These are phyloP conservation scores for Exophiala sp. DNA, from an alignment of 2,329 filamentous ascomycete species.

Conservation along the genomic window DNA sequence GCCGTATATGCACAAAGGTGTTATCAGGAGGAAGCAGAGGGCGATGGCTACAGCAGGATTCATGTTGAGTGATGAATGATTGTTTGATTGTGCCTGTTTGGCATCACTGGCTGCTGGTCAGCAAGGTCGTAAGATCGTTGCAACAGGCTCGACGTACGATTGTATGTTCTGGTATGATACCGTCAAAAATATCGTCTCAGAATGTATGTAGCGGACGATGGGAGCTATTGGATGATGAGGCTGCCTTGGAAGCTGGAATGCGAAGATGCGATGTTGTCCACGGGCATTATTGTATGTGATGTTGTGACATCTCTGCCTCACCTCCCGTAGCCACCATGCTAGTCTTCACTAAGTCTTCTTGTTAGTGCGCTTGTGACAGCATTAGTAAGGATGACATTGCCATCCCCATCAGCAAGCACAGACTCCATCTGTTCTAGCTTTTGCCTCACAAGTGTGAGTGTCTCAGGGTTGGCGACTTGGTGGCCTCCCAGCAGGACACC, in stretches of 20 bases:
- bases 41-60: constrained; percentile 27
- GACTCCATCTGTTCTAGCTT: constrained; percentile 30
- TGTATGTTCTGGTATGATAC: too few species aligned
- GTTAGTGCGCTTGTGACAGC: constrained; percentile 30
- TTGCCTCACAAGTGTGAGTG: background rate
- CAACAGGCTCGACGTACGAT: background rate
- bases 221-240: background rate
- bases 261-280: background rate
- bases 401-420: constrained; percentile 22
- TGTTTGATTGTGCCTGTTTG: background rate
- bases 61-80: constrained; percentile 21
- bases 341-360: constrained; percentile 28
- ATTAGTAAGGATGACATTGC: constrained; percentile 9
- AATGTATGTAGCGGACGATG: background rate
- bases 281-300: background rate
- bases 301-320: background rate
- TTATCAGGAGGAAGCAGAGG: constrained; percentile 29
- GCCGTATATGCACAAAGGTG: constrained; percentile 22
- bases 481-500: constrained; percentile 32
- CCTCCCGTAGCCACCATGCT: background rate
- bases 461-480: background rate
- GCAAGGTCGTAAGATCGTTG: background rate
- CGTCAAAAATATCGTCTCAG: too few species aligned
- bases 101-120: background rate
- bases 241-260: background rate